Evolutionary conservation across 768 basidiomycete species (phyloP), one percentile per base, ranked within the genome.

Genomic region (Crucibulum laeve): DNA sequence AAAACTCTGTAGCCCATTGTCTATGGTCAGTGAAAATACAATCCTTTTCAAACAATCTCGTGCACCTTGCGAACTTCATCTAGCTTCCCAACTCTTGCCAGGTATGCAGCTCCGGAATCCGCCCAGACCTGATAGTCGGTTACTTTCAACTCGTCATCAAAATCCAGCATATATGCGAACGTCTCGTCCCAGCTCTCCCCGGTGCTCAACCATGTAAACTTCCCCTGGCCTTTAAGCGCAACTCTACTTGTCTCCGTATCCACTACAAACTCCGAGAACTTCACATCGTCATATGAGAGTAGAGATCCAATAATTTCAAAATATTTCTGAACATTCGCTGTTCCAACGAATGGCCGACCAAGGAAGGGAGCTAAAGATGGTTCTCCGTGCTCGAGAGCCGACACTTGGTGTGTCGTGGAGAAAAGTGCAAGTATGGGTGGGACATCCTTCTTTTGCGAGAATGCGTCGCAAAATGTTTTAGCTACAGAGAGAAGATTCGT

Each of bases 71-170:
- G 53, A 15, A 46, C 53, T 24, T 64, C 62, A 25, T 57, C 52
- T 32, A 80, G 56, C 53, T 64, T 52, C n/a, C 81, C 79, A 18
- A 58, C 64, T 28, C 75, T 68, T 4, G 80, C 82, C 11, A 84
- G 67, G 58, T 80, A 81, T 7, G 78, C 72, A 4, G 81, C 76
- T 8, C 80, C 82, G 5, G 81, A 77, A 58, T 85, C 83, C 8
- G 78, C 79, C 82, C 82, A 85, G 2, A 84, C 70, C 53, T 84
- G 76, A 67, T 81, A 82, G 33, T 70, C 63, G 18, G 64, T 64
- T n/a, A 85, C 64, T 58, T 76, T 82, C 43, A 61, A 54, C 22
- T 72, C 69, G 18, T 76, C 67, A 43, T 82, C 81, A 54, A 83
- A 83, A 55, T 78, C 77, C 48, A 84, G 58, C 14, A 74, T 65